Evolutionary conservation across 768 basidiomycete genomes (phyloP).

Genomic region (Tephrocybe sp.): DNA sequence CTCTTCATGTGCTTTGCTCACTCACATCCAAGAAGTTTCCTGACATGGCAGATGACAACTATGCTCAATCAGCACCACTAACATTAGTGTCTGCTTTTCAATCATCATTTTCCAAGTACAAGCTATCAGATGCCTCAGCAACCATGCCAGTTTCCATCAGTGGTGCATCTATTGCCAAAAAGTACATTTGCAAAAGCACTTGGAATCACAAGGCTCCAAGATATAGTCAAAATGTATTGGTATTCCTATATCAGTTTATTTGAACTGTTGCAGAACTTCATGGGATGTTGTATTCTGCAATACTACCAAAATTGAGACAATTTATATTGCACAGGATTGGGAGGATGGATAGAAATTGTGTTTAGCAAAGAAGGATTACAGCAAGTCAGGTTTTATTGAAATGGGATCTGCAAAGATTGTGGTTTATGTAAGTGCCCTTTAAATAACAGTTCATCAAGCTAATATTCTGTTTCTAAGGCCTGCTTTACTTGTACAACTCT

Average conservation of each 20-base stretch:
- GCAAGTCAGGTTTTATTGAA: background rate
- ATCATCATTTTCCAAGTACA: background rate
- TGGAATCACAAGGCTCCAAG: background rate
- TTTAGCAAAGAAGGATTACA: background rate
- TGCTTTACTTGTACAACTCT: no score
- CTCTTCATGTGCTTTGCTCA: no score
- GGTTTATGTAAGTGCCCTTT: background rate
- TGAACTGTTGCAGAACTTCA: background rate
- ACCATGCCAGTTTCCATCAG: background rate
- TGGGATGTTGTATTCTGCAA: background rate
- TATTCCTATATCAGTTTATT: background rate
- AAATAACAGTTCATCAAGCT: no score
- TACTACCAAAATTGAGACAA: background rate
- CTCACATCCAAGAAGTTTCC: no score
- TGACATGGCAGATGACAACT: no score
- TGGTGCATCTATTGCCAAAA: background rate
- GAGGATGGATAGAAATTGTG: background rate
- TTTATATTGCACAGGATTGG: constrained; percentile 1
- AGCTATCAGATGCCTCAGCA: background rate
- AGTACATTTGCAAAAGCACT: background rate
- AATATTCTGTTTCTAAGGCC: no score
- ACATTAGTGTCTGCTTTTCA: background rate
- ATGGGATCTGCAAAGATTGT: background rate
- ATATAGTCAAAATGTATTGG: background rate
- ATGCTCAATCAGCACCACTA: no score